A percentile compares a stretch with the other conserved stretches of the same genome.
Evolutionary conservation across 2,329 filamentous ascomycete genomes (phyloP).

Genomic region (Fusarium penzigii): DNA sequence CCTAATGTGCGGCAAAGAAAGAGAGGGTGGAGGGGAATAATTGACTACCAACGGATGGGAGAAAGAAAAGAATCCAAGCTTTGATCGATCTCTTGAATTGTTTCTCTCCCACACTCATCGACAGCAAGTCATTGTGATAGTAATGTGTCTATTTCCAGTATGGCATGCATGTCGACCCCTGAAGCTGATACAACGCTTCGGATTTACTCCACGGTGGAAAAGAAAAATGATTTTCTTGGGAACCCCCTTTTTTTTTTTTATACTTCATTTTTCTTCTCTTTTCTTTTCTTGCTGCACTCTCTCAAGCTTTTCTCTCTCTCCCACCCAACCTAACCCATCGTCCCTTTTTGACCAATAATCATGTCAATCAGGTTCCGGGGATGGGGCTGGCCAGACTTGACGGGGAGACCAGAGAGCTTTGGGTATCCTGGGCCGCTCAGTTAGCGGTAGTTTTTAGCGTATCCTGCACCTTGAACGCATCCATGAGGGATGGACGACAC

Average conservation of each 20-base stretch:
- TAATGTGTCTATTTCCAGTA: not conserved
- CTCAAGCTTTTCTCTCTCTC: no score
- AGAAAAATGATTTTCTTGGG: not conserved
- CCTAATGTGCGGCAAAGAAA: not conserved
- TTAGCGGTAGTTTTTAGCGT: no score
- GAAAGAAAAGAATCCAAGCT: constrained; percentile 12
- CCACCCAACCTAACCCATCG: no score
- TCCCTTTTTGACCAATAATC: no score
- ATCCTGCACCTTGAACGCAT: no score
- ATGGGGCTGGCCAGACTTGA: no score
- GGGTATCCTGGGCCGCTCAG: no score
- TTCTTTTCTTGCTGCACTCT: not conserved
- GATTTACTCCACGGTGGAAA: not conserved
- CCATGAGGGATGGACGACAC: no score
- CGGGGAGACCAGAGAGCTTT: no score
- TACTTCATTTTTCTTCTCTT: not conserved
- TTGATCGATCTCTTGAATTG: not conserved
- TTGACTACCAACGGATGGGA: not conserved
- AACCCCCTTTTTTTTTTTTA: not conserved
- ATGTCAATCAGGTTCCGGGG: no score
- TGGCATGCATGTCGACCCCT: not conserved
- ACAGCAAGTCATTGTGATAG: not conserved
- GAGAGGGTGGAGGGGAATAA: not conserved
- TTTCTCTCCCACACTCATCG: not conserved
- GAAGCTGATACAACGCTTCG: not conserved